A percentile compares a stretch with the other conserved stretches of the same genome.
phyloP scores from a whole-genome alignment of 129 eudicot species.

The Pittosporum tobira region DNA sequence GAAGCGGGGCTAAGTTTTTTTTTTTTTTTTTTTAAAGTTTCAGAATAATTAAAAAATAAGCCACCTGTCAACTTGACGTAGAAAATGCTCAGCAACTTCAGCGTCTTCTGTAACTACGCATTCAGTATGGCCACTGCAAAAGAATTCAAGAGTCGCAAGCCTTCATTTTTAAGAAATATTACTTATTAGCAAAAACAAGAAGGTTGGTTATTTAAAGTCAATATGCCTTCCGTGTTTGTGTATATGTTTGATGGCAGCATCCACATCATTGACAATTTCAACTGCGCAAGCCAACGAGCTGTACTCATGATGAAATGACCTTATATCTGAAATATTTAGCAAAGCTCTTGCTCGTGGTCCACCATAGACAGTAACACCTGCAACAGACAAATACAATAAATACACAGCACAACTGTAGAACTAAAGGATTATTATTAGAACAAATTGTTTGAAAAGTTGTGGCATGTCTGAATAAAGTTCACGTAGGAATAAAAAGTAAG shows the following conservation, averaged over 20 bases:
- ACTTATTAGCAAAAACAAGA: too few species aligned
- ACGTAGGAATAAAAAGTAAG: neutral
- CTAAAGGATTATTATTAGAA: too few species aligned
- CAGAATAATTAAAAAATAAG: too few species aligned
- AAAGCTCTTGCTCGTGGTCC: slow-evolving; percentile 63
- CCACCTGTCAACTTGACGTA: slow-evolving; percentile 90
- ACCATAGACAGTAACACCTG: slow-evolving; percentile 83
- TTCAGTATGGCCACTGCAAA: slow-evolving; percentile 83
- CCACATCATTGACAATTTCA: slow-evolving; percentile 88
- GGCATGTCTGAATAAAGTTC: too few species aligned
- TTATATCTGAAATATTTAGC: slow-evolving; percentile 68
- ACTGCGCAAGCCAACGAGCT: slow-evolving; percentile 82
- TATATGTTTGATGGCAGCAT: slow-evolving; percentile 91
- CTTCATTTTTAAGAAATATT: too few species aligned
- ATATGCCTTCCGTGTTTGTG: slow-evolving; percentile 91
- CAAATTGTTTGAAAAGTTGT: too few species aligned
- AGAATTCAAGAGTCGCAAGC: too few species aligned
- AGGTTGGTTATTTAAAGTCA: too few species aligned
- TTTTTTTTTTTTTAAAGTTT: too few species aligned
- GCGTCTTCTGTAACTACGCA: slow-evolving; percentile 73
- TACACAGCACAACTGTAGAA: too few species aligned
- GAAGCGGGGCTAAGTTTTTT: too few species aligned
- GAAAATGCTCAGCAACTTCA: slow-evolving; percentile 65
- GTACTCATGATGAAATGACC: slow-evolving; percentile 70
- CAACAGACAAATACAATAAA: too few species aligned